phyloP scores from a whole-genome alignment of 225 moss, liverwort and hornwort genomes.

The Thuidium tamariscinum region DNA sequence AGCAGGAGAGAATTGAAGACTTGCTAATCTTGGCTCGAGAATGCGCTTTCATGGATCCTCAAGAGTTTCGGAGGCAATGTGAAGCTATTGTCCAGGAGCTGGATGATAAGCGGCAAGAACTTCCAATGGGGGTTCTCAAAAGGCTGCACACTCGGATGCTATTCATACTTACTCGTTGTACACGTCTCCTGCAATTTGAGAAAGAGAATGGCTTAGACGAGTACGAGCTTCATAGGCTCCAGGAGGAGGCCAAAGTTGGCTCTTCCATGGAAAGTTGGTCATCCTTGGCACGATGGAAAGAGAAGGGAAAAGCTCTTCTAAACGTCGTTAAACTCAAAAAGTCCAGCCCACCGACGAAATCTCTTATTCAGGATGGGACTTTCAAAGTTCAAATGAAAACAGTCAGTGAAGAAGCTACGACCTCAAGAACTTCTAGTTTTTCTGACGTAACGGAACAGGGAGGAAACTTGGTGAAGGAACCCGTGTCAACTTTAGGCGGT shows the following conservation, averaged over 20 bases:
- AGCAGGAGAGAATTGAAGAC: constrained; percentile 76
- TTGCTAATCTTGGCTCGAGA: constrained; percentile 71
- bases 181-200: constrained; percentile 85
- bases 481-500: background rate
- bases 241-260: constrained; percentile 46
- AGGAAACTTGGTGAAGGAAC: background rate
- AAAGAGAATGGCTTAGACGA: constrained; percentile 77
- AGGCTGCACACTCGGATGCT: constrained; percentile 93
- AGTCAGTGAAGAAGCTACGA: constrained; percentile 6
- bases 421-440: constrained; percentile 14
- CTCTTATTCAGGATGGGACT: background rate
- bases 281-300: constrained; percentile 30
- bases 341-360: background rate
- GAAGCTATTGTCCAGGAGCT: constrained; percentile 95
- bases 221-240: constrained; percentile 64
- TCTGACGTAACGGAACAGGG: constrained; percentile 16
- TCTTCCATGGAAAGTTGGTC: constrained; percentile 34
- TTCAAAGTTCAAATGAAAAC: background rate
- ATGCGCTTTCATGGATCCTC: constrained; percentile 69
- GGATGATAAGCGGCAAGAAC: constrained; percentile 92
- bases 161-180: constrained; percentile 93
- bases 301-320: constrained; percentile 33
- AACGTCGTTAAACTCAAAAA: constrained; percentile 14
- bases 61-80: constrained; percentile 79
- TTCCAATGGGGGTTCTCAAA: constrained; percentile 85